These are phyloP conservation scores for Kuraishia borneana DNA, from an alignment of 805 yeast genomes.

Conservation along the genomic window DNA sequence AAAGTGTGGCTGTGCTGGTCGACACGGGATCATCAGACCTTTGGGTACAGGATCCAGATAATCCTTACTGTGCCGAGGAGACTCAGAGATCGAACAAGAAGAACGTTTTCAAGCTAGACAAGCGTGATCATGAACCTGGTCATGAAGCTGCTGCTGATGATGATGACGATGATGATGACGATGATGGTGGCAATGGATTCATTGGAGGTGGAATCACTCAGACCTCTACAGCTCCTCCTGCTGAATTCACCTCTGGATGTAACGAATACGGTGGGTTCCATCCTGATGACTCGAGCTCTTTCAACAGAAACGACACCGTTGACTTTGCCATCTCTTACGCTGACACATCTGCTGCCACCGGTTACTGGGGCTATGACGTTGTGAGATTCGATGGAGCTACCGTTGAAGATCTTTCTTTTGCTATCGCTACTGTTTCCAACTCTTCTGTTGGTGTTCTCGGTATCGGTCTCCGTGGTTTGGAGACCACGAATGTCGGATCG, in stretches of 20 bases:
- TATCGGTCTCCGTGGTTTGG: constrained; percentile 60
- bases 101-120: background rate
- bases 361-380: constrained; percentile 54
- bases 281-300: constrained; percentile 25
- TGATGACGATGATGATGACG: background rate
- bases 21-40: constrained; percentile 75
- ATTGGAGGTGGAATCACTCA: background rate
- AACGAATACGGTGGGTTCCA: constrained; percentile 37
- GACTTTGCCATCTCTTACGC: constrained; percentile 33
- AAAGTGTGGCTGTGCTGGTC: constrained; percentile 43
- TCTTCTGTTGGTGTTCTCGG: constrained; percentile 62
- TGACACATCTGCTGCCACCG: constrained; percentile 35
- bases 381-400: constrained; percentile 32
- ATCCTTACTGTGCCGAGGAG: constrained; percentile 28
- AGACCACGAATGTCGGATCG: constrained; percentile 17
- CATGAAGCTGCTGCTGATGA: background rate
- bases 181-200: background rate
- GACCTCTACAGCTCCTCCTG: background rate
- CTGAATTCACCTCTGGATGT: constrained; percentile 20
- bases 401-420: constrained; percentile 43
- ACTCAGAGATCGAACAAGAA: background rate
- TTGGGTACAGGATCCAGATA: constrained; percentile 44
- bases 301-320: constrained; percentile 23
- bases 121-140: background rate
- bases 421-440: constrained; percentile 47